Conservation (phyloP, 208 protist species). For the Tetramitus jugosus region DNA sequence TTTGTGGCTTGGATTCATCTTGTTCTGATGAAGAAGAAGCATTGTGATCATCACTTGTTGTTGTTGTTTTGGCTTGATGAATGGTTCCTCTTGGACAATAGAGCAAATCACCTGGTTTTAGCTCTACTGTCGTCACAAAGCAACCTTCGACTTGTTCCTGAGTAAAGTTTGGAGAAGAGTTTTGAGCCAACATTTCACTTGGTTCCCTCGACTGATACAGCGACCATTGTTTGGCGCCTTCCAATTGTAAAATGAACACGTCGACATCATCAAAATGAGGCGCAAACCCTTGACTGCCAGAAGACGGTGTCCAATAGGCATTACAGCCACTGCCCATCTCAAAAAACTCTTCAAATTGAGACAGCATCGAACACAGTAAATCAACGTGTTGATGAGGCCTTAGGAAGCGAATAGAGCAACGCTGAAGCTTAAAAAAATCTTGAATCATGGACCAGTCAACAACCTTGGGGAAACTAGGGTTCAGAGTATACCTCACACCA, state of each 20-base stretch:
- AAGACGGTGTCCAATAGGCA: constrained; percentile 82
- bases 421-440: not conserved
- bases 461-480: not conserved
- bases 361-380: not conserved
- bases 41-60: constrained; percentile 12
- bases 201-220: constrained; percentile 60
- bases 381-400: not conserved
- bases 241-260: constrained; percentile 85
- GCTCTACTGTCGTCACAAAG: constrained; percentile 43
- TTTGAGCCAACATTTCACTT: constrained; percentile 52
- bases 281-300: constrained; percentile 74
- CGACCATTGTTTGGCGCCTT: constrained; percentile 78
- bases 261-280: constrained; percentile 93
- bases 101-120: constrained; percentile 76
- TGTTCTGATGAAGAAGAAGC: too few species aligned
- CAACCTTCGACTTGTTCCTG: constrained; percentile 62
- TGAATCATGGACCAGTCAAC: not conserved
- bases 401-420: not conserved
- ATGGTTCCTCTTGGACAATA: constrained; percentile 86
- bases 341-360: constrained; percentile 65
- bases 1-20: too few species aligned
- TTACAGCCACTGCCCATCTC: constrained; percentile 71
- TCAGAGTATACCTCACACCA: not conserved
- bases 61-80: constrained; percentile 67
- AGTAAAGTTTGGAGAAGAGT: constrained; percentile 62